Base-by-base conservation (phyloP, 2,329 filamentous ascomycete species). In the Trichoderma afroharzianum region DNA sequence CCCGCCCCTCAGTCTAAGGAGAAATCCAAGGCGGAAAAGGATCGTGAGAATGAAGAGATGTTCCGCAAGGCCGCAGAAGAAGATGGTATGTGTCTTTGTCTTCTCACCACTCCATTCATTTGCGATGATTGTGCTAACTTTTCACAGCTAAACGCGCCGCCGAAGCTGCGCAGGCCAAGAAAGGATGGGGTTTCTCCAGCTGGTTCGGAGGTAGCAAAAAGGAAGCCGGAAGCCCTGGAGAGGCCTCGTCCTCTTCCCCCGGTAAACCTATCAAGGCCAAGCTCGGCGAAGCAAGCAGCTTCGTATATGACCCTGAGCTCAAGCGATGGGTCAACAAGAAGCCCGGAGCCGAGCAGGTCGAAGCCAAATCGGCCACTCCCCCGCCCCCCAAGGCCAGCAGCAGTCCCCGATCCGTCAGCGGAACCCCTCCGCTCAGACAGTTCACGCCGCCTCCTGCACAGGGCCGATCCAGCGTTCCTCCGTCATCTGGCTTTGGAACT, bases 251-350 rank as follows among this genome's bases (percentile, higher is more conserved):
- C 24, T 76, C 82, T 8, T 80, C 82, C n/a, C 80, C 85, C 5
- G 86, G 86, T 78, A 91, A 91, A 78, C 84, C 95, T n/a, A 93
- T 98, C 80, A 90, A 89, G 76, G 96, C 97, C 73, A 99, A 99
- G 78, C 88, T 99, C 9, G 97, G 95, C 73, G 97, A 99, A 81
- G 90, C 96, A 78, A 97, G 90, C 80, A 94, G 91, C 59, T 98
- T 99, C 81, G 92, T 95, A 75, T 99, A 96, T 78, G 96, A 99
- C 78, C 92, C 94, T 3, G 93, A 98, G n/a, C 88, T 97, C 67
- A 97, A 97, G 85, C 94, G 96, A 80, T 99, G 97, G 97, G 87
- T 99, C 80, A 98, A 99, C 85, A 98, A 98, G 85, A 98, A 97
- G 80, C 89, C 90, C 12, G 91, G 91, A 14, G 87, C 88, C 8